Base-by-base conservation (phyloP, 2,329 filamentous ascomycete genomes). In the Colletotrichum sp. region DNA sequence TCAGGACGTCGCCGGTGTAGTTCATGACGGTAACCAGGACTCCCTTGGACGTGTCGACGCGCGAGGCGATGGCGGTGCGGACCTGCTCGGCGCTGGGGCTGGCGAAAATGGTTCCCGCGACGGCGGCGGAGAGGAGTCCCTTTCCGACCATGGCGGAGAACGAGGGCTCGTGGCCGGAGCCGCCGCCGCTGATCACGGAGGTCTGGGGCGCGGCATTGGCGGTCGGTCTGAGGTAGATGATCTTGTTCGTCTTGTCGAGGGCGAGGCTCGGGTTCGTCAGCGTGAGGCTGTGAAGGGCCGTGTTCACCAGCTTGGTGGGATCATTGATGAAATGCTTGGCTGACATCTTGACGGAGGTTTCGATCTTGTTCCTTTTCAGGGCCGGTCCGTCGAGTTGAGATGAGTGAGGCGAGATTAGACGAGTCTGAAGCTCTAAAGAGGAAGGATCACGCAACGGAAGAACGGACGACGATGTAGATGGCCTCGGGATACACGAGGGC, bases 1-100 rank as follows among this genome's bases (percentile, higher is more conserved):
- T 98, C 79, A 98, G 90, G 70, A 98, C 92, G 83, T 96, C 95
- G 49, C 95, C 95, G 2, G 95, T 98, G 85, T 98, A 98, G 84
- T 98, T 98, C 95, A 98, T 98, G 34, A 98, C 95, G 8, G 96
- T 93, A n/a, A 98, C 94, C 55, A 98, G 84, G 2, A 98, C 94
- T 29, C 96, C 96, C 77, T 92, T 90, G 61, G 90, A 89, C 5
- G 90, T 90, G 77, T 95, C 92, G 5, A 98, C 94, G 25, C 95
- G 90, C 57, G 92, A 90, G 81, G 69, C 65, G 36, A 70, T 75
- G 49, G 75, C 68, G 29, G 91, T 89, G 71, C 95, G 92, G 71
- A 98, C 93, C 86, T 98, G 96, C 85, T 97, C 92, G 0, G 94
- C 93, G 4, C 89, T 91, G 1, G 94, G 94, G 15, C 91, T 93